These are phyloP conservation scores for Alternaria postmessia DNA, from an alignment of 2,329 filamentous ascomycete species.

Conservation along the genomic window DNA sequence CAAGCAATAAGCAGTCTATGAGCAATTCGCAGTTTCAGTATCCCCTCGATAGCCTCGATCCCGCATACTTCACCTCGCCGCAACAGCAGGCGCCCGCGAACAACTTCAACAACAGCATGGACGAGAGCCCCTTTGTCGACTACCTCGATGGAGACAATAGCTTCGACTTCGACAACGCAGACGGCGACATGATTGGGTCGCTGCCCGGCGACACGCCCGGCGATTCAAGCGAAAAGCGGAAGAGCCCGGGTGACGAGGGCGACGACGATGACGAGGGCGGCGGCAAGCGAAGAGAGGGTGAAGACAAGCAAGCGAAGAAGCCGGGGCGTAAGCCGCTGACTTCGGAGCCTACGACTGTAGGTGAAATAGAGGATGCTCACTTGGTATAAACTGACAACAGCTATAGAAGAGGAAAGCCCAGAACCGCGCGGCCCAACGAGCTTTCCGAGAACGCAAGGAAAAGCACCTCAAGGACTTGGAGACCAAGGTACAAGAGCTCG, in stretches of 20 bases:
- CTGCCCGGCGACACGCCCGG: conserved; percentile 69
- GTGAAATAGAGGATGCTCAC: conserved; percentile 51
- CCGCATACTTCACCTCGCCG: conserved; percentile 49
- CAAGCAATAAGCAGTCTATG: conserved; percentile 21
- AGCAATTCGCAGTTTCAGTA: conserved; percentile 43
- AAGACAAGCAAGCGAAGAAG: conserved; percentile 91
- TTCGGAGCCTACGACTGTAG: conserved; percentile 92
- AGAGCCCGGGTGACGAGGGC: conserved; percentile 74
- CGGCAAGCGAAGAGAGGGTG: conserved; percentile 80
- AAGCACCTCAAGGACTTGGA: conserved; percentile 74
- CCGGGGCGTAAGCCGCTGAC: conserved; percentile 95
- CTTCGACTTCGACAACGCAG: conserved; percentile 76
- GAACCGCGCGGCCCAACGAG: conserved; percentile 68
- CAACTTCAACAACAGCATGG: conserved; percentile 60
- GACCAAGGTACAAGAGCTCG: conserved; percentile 69
- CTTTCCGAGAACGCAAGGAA: conserved; percentile 69
- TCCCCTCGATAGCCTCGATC: conserved; percentile 44
- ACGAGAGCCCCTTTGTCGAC: conserved; percentile 84
- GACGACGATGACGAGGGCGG: conserved; percentile 68
- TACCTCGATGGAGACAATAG: conserved; percentile 78
- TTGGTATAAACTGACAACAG: conserved; percentile 31
- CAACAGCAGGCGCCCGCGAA: conserved; percentile 51
- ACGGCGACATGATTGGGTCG: conserved; percentile 77
- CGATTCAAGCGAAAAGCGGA: conserved; percentile 65
- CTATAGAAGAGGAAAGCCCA: conserved; percentile 87